Conservation (phyloP, 1,284 basidiomycete species). For the Peniophora sp. region DNA sequence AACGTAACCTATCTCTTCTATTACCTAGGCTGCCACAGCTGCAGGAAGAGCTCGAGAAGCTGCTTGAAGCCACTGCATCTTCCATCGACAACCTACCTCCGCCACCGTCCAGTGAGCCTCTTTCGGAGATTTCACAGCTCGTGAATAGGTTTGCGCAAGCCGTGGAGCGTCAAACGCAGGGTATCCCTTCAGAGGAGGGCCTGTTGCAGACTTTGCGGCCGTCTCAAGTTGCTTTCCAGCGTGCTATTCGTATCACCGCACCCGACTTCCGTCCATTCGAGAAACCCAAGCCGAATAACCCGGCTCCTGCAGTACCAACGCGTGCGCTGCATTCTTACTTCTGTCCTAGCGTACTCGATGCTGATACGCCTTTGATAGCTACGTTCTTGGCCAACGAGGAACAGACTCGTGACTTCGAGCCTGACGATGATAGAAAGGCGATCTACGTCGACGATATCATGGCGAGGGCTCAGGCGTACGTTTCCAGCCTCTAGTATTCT, state of each 20-base stretch:
- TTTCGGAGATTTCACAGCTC: slow-evolving; percentile 43
- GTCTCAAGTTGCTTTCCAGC: slow-evolving; percentile 37
- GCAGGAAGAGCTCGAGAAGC: slow-evolving; percentile 37
- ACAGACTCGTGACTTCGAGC: slow-evolving; percentile 1
- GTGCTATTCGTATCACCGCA: slow-evolving; percentile 40
- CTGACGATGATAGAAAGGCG: slow-evolving; percentile 6
- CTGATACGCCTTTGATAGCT: slow-evolving; percentile 7
- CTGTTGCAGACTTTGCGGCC: slow-evolving; percentile 48
- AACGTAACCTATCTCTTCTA: not conserved
- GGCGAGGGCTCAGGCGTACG: slow-evolving; percentile 38
- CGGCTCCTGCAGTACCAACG: not conserved
- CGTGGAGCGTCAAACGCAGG: slow-evolving; percentile 38
- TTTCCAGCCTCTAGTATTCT: not conserved
- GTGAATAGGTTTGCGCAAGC: slow-evolving; percentile 39
- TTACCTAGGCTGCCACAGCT: slow-evolving; percentile 52
- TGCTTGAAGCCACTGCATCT: slow-evolving; percentile 31
- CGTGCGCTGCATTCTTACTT: not conserved
- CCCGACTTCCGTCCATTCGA: slow-evolving; percentile 37
- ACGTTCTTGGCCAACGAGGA: slow-evolving; percentile 37
- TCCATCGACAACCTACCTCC: slow-evolving; percentile 36
- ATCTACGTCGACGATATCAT: slow-evolving; percentile 57
- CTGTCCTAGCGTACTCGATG: not conserved
- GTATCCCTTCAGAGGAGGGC: slow-evolving; percentile 39
- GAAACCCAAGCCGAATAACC: not conserved
- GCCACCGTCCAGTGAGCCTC: slow-evolving; percentile 45